Evolutionary conservation across 2,329 filamentous ascomycete species (phyloP), one percentile per base, ranked within the genome.

Genomic region (Coniochaeta sp.): DNA sequence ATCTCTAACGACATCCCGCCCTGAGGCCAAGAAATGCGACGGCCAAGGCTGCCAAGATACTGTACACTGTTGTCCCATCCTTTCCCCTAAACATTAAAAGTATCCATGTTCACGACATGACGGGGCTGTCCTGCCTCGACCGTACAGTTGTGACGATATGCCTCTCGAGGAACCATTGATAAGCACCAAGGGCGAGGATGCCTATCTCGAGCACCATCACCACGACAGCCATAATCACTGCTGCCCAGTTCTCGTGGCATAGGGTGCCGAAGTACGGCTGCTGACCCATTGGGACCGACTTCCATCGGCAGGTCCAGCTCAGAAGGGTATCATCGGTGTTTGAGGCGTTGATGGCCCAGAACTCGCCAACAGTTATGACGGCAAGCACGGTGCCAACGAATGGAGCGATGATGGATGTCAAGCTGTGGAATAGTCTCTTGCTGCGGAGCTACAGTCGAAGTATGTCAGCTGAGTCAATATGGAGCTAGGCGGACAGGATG

Each of bases 241-340:
- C 80, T 5, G 79, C 80, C 67, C 77, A 76, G 71, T 78, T 84
- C 72, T 87, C 78, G 62, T 72, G 76, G 71, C 85, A 88, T 57
- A 88, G 71, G 0, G 77, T 79, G 17, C 76, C 77, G 67, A 85
- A 88, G 67, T 83, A 75, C 33, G 85, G 84, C 63, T 78, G 71
- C 38, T 73, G 68, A 17, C 67, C 65, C 81, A 87, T 85, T 62
- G 72, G 70, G n/a, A 86, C 73, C 24, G 74, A 67, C 9, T 73
- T 71, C 84, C 85, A 88, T 63, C 82, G 82, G 70, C 85, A 88
- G 44, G 78, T 81, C 85, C 85, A 88, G 70, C 81, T 85, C 67
- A 86, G 76, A 12, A 87, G 71, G 7, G 82, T 84, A 67, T 85
- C 82, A 61, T 74, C 73, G 9, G 74, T 76, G 16, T 71, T 72